A percentile compares a stretch with the other conserved stretches of the same genome.
Evolutionary conservation across 257 asterid species (phyloP).

Genomic region (Plantago ovata): DNA sequence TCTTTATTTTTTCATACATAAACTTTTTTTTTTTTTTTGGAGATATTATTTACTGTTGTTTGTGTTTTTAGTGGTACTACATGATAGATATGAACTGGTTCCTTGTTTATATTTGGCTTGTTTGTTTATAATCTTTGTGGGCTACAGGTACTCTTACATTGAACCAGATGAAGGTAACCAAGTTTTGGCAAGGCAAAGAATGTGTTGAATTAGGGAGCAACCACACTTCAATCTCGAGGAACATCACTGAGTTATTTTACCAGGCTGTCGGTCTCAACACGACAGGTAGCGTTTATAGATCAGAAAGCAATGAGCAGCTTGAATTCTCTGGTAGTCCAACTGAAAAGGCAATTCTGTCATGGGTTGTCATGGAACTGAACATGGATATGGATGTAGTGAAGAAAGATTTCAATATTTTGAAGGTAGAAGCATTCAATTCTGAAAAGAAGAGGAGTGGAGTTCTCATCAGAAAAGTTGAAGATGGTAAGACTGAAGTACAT

Average conservation of each 20-base stretch:
- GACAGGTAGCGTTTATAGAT: too few species aligned
- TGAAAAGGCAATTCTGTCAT: conserved; percentile 73
- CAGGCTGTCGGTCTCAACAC: too few species aligned
- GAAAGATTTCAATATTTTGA: conserved; percentile 26
- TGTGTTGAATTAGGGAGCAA: background rate
- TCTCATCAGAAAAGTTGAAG: conserved; percentile 15
- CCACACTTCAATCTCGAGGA: background rate
- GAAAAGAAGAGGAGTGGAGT: conserved; percentile 78
- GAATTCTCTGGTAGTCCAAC: conserved; percentile 88
- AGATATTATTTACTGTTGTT: too few species aligned
- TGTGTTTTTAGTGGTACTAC: too few species aligned
- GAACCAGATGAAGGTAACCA: conserved; percentile 34
- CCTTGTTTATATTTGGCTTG: too few species aligned
- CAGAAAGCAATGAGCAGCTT: too few species aligned
- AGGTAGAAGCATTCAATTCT: conserved; percentile 70
- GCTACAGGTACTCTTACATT: conserved; percentile 36
- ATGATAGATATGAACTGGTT: too few species aligned
- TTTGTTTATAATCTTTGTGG: too few species aligned
- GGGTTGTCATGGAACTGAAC: conserved; percentile 54
- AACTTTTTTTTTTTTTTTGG: too few species aligned
- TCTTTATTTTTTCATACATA: too few species aligned
- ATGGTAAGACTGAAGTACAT: too few species aligned
- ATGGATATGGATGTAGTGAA: conserved; percentile 56
- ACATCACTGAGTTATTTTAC: too few species aligned
- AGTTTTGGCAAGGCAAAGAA: conserved; percentile 29